Percentiles rank a stretch among this genome's conserved stretches.
These are phyloP conservation scores for Theobroma cacao DNA, from an alignment of 345 rosid species.

Conservation along the genomic window DNA sequence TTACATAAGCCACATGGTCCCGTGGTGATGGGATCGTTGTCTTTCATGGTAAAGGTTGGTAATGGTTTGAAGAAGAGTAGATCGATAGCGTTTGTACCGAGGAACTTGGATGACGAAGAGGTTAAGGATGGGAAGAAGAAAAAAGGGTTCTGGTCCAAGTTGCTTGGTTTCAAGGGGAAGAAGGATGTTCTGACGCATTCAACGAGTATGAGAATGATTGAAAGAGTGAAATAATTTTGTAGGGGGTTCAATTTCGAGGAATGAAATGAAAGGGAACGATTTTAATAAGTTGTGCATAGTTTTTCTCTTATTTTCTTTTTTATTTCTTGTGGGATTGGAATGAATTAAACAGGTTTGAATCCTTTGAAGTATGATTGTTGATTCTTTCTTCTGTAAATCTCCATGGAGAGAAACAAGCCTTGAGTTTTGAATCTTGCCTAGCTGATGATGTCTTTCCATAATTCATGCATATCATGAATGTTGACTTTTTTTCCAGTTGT, in stretches of 20 bases:
- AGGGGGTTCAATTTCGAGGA: not conserved
- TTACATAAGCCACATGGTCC: slow-evolving; percentile 41
- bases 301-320: not conserved
- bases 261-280: too few species aligned
- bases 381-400: not conserved
- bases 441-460: not conserved
- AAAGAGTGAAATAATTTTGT: not conserved
- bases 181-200: slow-evolving; percentile 30
- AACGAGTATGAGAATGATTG: slow-evolving; percentile 4
- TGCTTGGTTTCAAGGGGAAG: slow-evolving; percentile 52
- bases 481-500: too few species aligned
- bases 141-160: slow-evolving; percentile 68
- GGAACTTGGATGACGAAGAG: slow-evolving; percentile 21
- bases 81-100: slow-evolving; percentile 55
- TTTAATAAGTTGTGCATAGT: slow-evolving; percentile 7
- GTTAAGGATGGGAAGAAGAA: slow-evolving; percentile 36
- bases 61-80: slow-evolving; percentile 74
- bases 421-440: not conserved
- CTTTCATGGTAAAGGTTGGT: slow-evolving; percentile 33
- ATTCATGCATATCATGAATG: not conserved
- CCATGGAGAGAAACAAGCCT: not conserved
- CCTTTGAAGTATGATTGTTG: not conserved
- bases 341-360: not conserved
- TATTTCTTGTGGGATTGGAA: not conserved
- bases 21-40: slow-evolving; percentile 32